Percentiles rank a stretch among this genome's conserved stretches.
These are phyloP conservation scores for Casuarina glauca DNA, from an alignment of 306 rosid species.

Conservation along the genomic window DNA sequence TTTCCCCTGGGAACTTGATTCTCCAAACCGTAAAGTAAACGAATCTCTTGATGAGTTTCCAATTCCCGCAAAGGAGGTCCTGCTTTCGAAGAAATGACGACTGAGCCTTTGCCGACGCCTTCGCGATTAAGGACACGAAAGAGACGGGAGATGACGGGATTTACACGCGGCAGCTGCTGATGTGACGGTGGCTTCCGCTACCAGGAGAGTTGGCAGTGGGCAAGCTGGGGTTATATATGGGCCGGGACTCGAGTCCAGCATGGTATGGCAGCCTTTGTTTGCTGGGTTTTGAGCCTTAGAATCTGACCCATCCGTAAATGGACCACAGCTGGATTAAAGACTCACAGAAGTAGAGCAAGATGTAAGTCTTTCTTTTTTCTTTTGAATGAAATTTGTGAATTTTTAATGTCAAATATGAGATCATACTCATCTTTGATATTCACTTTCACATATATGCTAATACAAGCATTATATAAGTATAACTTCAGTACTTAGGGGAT, in stretches of 20 bases:
- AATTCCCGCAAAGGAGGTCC: not conserved
- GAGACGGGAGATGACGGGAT: not conserved
- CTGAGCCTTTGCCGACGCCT: slow-evolving; percentile 7
- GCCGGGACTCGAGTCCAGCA: not conserved
- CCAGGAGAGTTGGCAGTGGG: not conserved
- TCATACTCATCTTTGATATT: no score
- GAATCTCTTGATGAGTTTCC: not conserved
- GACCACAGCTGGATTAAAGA: no score
- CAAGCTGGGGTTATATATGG: not conserved
- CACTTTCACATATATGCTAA: no score
- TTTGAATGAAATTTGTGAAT: no score
- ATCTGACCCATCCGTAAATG: no score
- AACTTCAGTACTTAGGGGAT: no score
- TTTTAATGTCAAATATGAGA: no score
- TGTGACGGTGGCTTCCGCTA: not conserved
- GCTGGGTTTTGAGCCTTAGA: no score
- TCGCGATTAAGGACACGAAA: slow-evolving; percentile 29
- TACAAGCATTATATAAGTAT: no score
- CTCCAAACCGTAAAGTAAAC: not conserved
- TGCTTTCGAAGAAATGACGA: not conserved
- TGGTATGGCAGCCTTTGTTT: no score
- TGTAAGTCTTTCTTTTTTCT: no score
- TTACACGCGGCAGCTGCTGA: slow-evolving; percentile 14
- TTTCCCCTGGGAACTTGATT: slow-evolving; percentile 1
- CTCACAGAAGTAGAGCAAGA: no score